Evolutionary conservation across 2,329 filamentous ascomycete species (phyloP).

Genomic region (Incumbomyces delicatus): DNA sequence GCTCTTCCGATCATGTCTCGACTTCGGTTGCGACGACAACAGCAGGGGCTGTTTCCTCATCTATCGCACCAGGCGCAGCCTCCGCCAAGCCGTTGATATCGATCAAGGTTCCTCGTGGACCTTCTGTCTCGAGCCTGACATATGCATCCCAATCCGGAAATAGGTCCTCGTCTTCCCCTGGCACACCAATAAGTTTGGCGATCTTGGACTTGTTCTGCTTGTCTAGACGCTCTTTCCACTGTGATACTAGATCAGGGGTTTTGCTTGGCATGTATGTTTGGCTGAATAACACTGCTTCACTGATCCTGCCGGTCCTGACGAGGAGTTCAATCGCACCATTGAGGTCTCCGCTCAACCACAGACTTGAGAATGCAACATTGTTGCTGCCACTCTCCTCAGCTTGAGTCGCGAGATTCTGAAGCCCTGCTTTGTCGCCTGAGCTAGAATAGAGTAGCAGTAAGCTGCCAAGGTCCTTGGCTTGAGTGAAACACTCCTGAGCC

Average conservation of each 20-base stretch:
- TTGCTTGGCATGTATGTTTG: conserved; percentile 90
- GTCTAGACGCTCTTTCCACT: conserved; percentile 79
- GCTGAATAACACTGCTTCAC: conserved; percentile 82
- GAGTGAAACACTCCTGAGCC: conserved; percentile 84
- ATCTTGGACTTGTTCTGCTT: conserved; percentile 78
- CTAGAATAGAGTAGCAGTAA: conserved; percentile 81
- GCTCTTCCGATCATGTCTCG: background rate
- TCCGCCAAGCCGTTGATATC: conserved; percentile 4
- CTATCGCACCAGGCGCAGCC: background rate
- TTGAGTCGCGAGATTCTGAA: conserved; percentile 61
- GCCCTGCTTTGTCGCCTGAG: conserved; percentile 65
- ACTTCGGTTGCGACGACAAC: background rate
- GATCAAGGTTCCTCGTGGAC: conserved; percentile 24
- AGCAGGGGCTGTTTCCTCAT: conserved; percentile 3
- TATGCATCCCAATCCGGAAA: conserved; percentile 97
- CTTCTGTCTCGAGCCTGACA: conserved; percentile 67
- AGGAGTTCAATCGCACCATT: conserved; percentile 73
- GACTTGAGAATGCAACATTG: conserved; percentile 85
- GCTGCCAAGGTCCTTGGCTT: conserved; percentile 83
- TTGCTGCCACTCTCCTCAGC: conserved; percentile 69
- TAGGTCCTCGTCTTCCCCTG: conserved; percentile 68
- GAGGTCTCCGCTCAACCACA: conserved; percentile 79
- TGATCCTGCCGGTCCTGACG: conserved; percentile 63
- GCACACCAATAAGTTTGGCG: conserved; percentile 70
- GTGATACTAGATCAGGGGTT: conserved; percentile 54